Evolutionary conservation across 352 stramenopile species (phyloP), one percentile per base, ranked within the genome.

Genomic region (Globisporangium paroecandrum): DNA sequence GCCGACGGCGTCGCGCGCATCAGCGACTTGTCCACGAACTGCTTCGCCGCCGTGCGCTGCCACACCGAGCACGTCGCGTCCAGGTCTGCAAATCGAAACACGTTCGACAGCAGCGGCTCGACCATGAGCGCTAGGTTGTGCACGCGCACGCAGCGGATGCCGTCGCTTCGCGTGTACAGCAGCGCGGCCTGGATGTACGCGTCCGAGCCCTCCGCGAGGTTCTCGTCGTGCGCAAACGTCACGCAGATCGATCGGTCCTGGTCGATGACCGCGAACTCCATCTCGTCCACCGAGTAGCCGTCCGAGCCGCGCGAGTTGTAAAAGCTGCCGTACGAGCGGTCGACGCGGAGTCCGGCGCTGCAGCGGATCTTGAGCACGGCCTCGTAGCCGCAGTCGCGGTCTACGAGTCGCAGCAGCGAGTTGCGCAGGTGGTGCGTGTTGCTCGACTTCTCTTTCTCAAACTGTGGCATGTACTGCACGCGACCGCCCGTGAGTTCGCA

Each of bases 331-430:
- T 87, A 95, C 20, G 89, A 91, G n/a, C 90, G 77, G 12, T 94
- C 88, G 61, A 97, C 88, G 43, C 87, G 85, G 29, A 97, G 68
- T 3, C 92, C 92, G 22, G 82, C 75, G 49, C 85, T 96, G 46
- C 80, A 89, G 41, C 92, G 89, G 41, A 98, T 76, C 86, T 97
- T 97, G 41, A 97, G 77, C 58, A 97, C 90, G 34, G 87, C 87
- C 43, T 97, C 89, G 63, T 95, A 93, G 46, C 85, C 89, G 49
- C 78, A 88, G 60, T 94, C 85, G 32, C 82, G 85, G 67, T 89
- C 77, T 34, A 90, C 79, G 60, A 93, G 78, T 10, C 83, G 80
- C 70, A 90, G 84, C 25, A 96, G 64, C 71, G 85, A 81, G 56
- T 78, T 88, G n/a, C 69, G 76, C 61, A 97, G 73, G 72, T 95